Base-by-base conservation (phyloP, 805 yeast species). In the Wickerhamiella allomyrinae region DNA sequence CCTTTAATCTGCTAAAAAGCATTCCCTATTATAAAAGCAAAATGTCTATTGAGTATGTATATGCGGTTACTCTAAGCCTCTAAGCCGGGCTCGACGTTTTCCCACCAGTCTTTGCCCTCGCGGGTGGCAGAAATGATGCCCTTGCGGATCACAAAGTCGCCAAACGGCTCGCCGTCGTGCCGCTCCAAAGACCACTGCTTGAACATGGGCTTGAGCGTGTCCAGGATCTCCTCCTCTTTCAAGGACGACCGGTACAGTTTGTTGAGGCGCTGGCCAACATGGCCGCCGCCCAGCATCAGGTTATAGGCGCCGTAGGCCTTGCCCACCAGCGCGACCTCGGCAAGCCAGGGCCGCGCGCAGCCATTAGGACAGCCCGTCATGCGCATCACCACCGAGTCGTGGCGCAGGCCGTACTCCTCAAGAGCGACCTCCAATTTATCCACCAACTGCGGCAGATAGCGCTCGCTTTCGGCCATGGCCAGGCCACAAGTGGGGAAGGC, bases 341-440 rank as follows among this genome's bases (percentile, higher is more conserved):
- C 97, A 40, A 89, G 66, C 96, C 96, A 89, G 22, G 97, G 97
- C 62, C 97, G 77, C 20, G 97, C 91, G 69, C 97, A 89, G 52
- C 97, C 97, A 61, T 89, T 89, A 42, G 96, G 96, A 71, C 97
- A 89, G 44, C 97, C 97, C 23, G 96, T 89, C 96, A 89, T 87
- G 68, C 97, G 77, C 94, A 89, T 81, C 20, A 86, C 94, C 51
- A 89, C 73, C 7, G 94, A 78, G 63, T 89, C 97, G 55, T 86
- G 95, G 58, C 94, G 80, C 54, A 89, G 72, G 7, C 97, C 97
- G 50, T 77, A 76, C 57, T 86, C 94, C 63, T 89, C 96, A 45
- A 89, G 68, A 17, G 85, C 76, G n/a, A 68, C 73, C 62, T 89
- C 97, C 46, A 89, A 66, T 64, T 86, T 84, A 48, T 79, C 62